Evolutionary conservation across 495 filamentous ascomycete species (phyloP).

Genomic region (Podospora pseudoanserina): DNA sequence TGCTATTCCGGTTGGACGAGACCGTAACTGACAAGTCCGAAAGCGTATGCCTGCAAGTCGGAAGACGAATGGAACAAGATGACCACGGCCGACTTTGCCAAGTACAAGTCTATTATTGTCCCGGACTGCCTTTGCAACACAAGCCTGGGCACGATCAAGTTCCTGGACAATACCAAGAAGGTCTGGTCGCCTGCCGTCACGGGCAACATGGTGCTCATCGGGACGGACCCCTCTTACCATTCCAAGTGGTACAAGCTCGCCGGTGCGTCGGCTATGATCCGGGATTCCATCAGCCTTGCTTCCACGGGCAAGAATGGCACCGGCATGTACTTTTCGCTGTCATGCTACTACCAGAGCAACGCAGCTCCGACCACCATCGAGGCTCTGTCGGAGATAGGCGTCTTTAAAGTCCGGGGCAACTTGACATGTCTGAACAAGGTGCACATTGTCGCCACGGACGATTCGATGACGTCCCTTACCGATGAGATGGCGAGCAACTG

Average conservation of each 20-base stretch:
- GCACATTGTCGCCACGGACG: constrained; percentile 41
- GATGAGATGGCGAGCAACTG: constrained; percentile 44
- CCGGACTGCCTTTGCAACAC: constrained; percentile 30
- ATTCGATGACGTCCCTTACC: constrained; percentile 38
- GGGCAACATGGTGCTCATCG: constrained; percentile 33
- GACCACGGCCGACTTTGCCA: constrained; percentile 31
- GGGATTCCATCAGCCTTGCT: constrained; percentile 27
- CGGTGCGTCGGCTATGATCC: constrained; percentile 31
- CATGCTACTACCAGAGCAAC: constrained; percentile 31
- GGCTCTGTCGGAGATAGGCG: constrained; percentile 45
- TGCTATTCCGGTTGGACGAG: no score
- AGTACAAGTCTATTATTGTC: constrained; percentile 33
- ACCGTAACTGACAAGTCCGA: constrained; percentile 15
- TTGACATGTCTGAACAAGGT: constrained; percentile 44
- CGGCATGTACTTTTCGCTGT: constrained; percentile 34
- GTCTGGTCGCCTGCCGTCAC: constrained; percentile 32
- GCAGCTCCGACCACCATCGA: constrained; percentile 31
- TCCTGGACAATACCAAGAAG: constrained; percentile 31
- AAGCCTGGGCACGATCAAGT: constrained; percentile 26
- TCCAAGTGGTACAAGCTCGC: constrained; percentile 26
- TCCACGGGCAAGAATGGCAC: constrained; percentile 27
- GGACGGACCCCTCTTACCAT: constrained; percentile 32
- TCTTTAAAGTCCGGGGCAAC: constrained; percentile 41
- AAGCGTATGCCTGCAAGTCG: constrained; percentile 29
- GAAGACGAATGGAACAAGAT: constrained; percentile 32